Conservation (phyloP, 306 rosid species). For the Cucurbita pepo region DNA sequence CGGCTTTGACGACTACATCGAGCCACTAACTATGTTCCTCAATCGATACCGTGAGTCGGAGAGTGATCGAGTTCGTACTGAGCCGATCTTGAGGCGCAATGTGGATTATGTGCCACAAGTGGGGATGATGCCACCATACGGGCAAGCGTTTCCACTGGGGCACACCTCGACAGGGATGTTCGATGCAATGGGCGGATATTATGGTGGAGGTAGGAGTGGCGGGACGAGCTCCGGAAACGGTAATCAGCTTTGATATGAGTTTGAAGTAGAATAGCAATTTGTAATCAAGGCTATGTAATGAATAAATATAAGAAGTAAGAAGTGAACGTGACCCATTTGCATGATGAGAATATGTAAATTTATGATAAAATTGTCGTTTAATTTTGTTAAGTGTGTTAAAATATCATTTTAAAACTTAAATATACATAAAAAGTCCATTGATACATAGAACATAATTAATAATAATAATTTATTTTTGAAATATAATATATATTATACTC, state of each 20-base stretch:
- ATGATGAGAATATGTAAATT: no score
- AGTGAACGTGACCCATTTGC: background rate
- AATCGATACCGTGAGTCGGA: slow-evolving; percentile 36
- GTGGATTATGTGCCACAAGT: slow-evolving; percentile 4
- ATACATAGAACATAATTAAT: no score
- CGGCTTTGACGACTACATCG: slow-evolving; percentile 34
- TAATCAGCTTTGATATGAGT: background rate
- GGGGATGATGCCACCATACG: slow-evolving; percentile 4
- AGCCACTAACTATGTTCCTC: slow-evolving; percentile 32
- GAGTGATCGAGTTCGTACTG: slow-evolving; percentile 11
- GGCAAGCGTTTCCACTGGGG: slow-evolving; percentile 8
- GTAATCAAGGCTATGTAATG: background rate
- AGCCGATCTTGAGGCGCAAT: slow-evolving; percentile 11
- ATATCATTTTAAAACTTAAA: no score
- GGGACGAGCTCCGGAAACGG: background rate
- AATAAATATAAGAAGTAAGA: background rate
- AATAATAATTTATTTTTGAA: no score
- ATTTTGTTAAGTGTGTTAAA: no score
- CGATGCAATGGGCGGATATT: slow-evolving; percentile 14
- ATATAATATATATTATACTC: no score
- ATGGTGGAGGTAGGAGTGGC: background rate
- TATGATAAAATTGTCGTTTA: no score
- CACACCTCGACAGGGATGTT: background rate
- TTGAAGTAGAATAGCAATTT: background rate
- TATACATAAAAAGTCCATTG: no score